Percentiles rank a stretch among this genome's conserved stretches.
These are phyloP conservation scores for Alternaria consortialis DNA, from an alignment of 2,329 filamentous ascomycete genomes.

Conservation along the genomic window DNA sequence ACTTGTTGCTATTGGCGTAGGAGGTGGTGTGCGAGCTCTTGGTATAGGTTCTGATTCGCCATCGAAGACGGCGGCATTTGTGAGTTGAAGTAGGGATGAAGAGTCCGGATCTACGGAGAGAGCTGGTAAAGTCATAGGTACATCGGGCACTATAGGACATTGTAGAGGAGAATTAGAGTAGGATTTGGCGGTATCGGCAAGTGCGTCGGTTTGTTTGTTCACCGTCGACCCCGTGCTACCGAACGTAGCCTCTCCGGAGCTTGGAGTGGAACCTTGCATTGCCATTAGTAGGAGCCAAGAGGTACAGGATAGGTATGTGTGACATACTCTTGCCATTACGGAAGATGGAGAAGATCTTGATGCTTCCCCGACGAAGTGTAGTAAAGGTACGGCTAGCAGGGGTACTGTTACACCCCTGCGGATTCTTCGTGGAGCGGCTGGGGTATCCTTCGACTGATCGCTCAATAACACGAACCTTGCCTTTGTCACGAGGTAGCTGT, in stretches of 20 bases:
- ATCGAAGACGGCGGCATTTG: constrained; percentile 42
- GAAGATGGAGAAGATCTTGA: constrained; percentile 48
- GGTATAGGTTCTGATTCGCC: constrained; percentile 46
- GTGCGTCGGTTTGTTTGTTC: constrained; percentile 24
- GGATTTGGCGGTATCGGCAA: constrained; percentile 10
- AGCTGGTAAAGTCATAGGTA: constrained; percentile 17
- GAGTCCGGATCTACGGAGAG: constrained; percentile 21
- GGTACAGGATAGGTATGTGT: not conserved
- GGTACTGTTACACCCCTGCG: constrained; percentile 25
- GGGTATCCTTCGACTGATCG: constrained; percentile 21
- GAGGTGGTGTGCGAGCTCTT: constrained; percentile 16
- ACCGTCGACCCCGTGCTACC: constrained; percentile 21
- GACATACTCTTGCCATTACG: constrained; percentile 42
- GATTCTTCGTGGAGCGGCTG: constrained; percentile 22
- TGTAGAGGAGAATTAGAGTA: constrained; percentile 17
- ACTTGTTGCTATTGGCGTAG: constrained; percentile 31
- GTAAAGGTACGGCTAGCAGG: constrained; percentile 38
- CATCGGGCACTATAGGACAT: constrained; percentile 25
- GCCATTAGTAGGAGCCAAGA: constrained; percentile 3
- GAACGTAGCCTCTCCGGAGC: constrained; percentile 12
- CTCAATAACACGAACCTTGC: constrained; percentile 47
- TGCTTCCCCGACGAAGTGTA: constrained; percentile 41
- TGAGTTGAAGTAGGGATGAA: constrained; percentile 36
- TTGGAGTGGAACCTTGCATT: constrained; percentile 25
- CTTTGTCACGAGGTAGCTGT: constrained; percentile 36